These are phyloP conservation scores for Penicillium sp. DNA, from an alignment of 2,329 filamentous ascomycete species.

Conservation along the genomic window DNA sequence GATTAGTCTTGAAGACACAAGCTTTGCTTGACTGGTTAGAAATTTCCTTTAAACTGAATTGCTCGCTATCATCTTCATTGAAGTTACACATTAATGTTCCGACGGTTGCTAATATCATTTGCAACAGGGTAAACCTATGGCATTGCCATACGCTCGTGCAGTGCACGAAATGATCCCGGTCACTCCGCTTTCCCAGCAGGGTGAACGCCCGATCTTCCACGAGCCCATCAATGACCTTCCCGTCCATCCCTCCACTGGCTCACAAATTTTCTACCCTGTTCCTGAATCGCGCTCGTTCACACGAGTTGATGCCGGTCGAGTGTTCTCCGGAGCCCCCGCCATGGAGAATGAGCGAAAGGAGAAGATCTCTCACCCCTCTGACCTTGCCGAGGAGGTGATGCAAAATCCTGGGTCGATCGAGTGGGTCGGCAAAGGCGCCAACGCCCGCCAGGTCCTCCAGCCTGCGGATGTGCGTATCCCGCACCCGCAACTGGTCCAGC, in stretches of 20 bases:
- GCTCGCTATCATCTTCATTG: constrained; percentile 10
- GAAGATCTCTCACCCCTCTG: constrained; percentile 26
- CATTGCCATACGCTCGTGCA: constrained; percentile 72
- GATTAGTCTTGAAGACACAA: constrained; percentile 99
- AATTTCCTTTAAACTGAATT: constrained; percentile 56
- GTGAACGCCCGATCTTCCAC: constrained; percentile 47
- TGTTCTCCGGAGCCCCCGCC: constrained; percentile 53
- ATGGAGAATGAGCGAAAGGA: constrained; percentile 27
- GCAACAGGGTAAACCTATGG: constrained; percentile 72
- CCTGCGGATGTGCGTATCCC: constrained; percentile 65
- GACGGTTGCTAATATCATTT: constrained; percentile 13
- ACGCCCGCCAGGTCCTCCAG: constrained; percentile 54
- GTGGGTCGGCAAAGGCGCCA: constrained; percentile 43
- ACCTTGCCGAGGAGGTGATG: constrained; percentile 35
- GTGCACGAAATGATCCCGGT: constrained; percentile 78
- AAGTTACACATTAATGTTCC: constrained; percentile 14
- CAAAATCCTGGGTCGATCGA: constrained; percentile 39
- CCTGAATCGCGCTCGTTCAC: constrained; percentile 65
- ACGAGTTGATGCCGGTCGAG: constrained; percentile 64
- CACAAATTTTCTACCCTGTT: constrained; percentile 63
- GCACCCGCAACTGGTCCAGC: constrained; percentile 59
- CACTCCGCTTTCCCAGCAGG: constrained; percentile 49
- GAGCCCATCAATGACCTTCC: constrained; percentile 66
- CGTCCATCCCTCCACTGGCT: constrained; percentile 55
- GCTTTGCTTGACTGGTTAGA: constrained; percentile 54